Evolutionary conservation across 495 filamentous ascomycete species (phyloP), one percentile per base, ranked within the genome.

Genomic region (Emericellopsis terricola): DNA sequence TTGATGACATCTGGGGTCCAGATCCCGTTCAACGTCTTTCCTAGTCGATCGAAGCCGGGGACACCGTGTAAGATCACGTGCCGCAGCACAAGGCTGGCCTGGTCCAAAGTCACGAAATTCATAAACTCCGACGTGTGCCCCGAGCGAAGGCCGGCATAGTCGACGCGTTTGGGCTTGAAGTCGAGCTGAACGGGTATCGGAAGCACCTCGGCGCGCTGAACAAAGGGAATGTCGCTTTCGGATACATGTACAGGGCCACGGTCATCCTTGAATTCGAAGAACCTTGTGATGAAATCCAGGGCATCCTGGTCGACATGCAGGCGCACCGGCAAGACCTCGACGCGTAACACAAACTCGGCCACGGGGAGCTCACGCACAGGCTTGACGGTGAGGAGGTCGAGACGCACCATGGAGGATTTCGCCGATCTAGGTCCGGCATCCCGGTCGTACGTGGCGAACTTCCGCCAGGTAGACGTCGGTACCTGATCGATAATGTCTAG

Each of bases 41-140:
- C 81, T 16, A 99, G 66, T 36, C 76, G 77, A 42, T 93, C 81
- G 42, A 96, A 91, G 0, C 89, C 86, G 4, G 74, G 74, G 6
- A 92, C 71, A 28, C 91, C 91, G 45, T 94, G 94, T 16, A 94
- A 71, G 38, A 96, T 94, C 23, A 78, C 76, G 48, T 84, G 91
- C 9, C 78, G 69, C 29, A 99, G 65, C 1, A 81, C 70, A 69
- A 99, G 78, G 38, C 89, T 75, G 2, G 86, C 70, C 35, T 79
- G 73, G 38, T 99, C 87, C 9, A 99, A 71, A 28, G 89, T 81
- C 42, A 94, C 68, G 51, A 99, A 92, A 55, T 99, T 96, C 91
- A 96, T 96, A 49, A 99, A 89, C 51, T 99, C 91, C 1, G 81
- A 92, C 2, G 91, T 99, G 38, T 82, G 85, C n/a, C 91, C 91